Conservation (phyloP, 139 green algal genomes). For the Zygnema circumcarinatum region DNA sequence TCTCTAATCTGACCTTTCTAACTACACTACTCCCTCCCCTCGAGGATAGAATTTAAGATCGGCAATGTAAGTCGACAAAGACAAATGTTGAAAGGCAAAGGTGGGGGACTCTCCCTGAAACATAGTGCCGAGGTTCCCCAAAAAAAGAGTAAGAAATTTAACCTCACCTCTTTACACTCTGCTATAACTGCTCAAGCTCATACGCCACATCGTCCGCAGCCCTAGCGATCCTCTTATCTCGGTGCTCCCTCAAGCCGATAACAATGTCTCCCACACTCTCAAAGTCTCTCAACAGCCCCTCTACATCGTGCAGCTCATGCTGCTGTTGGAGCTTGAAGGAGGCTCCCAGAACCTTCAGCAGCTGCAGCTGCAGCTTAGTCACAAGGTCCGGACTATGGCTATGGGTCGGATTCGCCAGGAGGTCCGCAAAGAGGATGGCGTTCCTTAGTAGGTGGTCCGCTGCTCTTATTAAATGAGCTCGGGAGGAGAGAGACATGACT, state of each 20-base stretch:
- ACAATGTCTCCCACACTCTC: not conserved
- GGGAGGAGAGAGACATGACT: not conserved
- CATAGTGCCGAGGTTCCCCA: no score
- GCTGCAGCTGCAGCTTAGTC: slow-evolving; percentile 27
- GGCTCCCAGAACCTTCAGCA: not conserved
- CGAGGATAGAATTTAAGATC: no score
- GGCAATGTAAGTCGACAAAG: no score
- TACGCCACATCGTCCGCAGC: not conserved
- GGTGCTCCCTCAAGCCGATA: not conserved
- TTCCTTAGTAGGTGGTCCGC: not conserved
- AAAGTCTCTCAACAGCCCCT: not conserved
- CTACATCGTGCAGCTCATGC: not conserved
- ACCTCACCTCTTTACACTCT: slow-evolving; percentile 4
- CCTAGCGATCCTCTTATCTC: not conserved
- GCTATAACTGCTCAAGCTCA: not conserved
- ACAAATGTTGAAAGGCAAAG: no score
- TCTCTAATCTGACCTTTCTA: no score
- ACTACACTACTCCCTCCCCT: no score
- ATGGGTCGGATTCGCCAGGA: slow-evolving; percentile 3
- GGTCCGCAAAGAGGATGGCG: not conserved
- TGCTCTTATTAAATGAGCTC: not conserved
- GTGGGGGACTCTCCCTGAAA: no score
- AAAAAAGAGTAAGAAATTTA: no score
- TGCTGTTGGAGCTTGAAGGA: not conserved
- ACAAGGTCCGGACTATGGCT: not conserved